Percentiles rank a stretch among this genome's conserved stretches.
phyloP scores from a whole-genome alignment of 2,329 filamentous ascomycete genomes.

The Colletotrichum liriopes region DNA sequence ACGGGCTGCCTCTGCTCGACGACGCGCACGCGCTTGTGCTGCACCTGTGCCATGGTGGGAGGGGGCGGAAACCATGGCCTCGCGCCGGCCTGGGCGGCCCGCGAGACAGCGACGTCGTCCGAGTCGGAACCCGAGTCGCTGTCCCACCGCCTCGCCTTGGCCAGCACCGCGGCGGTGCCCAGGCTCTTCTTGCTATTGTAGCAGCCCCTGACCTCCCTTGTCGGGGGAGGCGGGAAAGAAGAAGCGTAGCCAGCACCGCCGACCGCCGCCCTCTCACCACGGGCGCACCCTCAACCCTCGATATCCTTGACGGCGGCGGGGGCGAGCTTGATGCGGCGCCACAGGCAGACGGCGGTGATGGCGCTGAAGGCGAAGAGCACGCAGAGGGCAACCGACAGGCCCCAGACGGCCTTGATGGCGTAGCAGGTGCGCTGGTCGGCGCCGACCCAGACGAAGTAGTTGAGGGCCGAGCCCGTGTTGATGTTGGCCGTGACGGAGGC shows the following conservation, averaged over 20 bases:
- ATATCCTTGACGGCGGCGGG: slow-evolving; percentile 61
- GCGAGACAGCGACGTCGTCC: slow-evolving; percentile 47
- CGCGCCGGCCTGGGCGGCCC: slow-evolving; percentile 38
- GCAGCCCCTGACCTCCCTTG: slow-evolving; percentile 9
- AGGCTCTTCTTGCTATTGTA: slow-evolving; percentile 50
- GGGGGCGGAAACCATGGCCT: slow-evolving; percentile 52
- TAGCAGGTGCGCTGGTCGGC: slow-evolving; percentile 78
- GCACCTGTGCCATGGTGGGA: slow-evolving; percentile 54
- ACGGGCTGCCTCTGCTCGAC: slow-evolving; percentile 41
- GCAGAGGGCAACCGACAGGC: slow-evolving; percentile 84
- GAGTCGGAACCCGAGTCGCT: slow-evolving; percentile 52
- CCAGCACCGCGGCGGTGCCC: slow-evolving; percentile 55
- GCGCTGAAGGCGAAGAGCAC: slow-evolving; percentile 78
- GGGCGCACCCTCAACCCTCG: slow-evolving; percentile 65
- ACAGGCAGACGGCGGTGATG: slow-evolving; percentile 72
- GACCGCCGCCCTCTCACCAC: slow-evolving; percentile 53
- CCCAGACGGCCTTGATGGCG: slow-evolving; percentile 91
- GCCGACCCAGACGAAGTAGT: slow-evolving; percentile 65
- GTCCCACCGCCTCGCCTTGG: slow-evolving; percentile 51
- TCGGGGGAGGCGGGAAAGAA: slow-evolving; percentile 29
- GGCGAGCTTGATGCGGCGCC: slow-evolving; percentile 69
- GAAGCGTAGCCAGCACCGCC: neutral
- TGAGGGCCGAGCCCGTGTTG: slow-evolving; percentile 52
- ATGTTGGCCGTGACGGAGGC: slow-evolving; percentile 60
- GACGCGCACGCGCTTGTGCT: slow-evolving; percentile 33